phyloP scores from a whole-genome alignment of 2,329 filamentous ascomycete species.

The Ophiostoma tasmaniense region DNA sequence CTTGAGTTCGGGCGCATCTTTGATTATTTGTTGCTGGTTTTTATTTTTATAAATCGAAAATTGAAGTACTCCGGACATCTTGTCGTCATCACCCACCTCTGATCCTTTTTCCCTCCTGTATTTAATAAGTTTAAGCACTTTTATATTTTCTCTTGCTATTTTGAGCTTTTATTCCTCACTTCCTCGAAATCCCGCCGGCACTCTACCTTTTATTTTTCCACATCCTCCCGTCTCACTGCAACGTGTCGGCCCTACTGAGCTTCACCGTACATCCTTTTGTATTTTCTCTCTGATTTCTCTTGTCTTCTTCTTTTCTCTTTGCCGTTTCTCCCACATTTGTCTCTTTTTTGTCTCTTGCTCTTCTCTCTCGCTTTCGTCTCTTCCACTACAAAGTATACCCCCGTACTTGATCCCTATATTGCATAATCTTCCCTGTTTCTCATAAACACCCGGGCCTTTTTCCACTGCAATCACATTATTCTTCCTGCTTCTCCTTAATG shows the following conservation, averaged over 20 bases:
- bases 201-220: neutral
- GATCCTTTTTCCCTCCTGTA: too few species aligned
- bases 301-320: neutral
- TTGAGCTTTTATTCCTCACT: neutral
- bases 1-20: neutral
- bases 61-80: too few species aligned
- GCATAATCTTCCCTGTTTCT: slow-evolving; percentile 2
- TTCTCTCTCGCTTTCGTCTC: neutral
- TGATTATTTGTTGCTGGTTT: neutral
- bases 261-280: neutral
- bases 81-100: too few species aligned
- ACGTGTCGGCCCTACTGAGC: neutral
- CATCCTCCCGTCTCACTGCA: slow-evolving; percentile 1
- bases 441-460: neutral
- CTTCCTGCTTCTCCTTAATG: neutral
- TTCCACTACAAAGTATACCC: neutral
- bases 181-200: neutral
- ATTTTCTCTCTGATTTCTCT: neutral
- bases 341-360: neutral
- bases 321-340: neutral
- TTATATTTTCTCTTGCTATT: neutral
- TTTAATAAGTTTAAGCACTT: too few species aligned
- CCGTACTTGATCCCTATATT: neutral
- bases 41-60: too few species aligned
- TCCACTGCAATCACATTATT: neutral